Evolutionary conservation across 2,329 filamentous ascomycete genomes (phyloP), one percentile per base, ranked within the genome.

Genomic region (Trichophyton schoenleinii): DNA sequence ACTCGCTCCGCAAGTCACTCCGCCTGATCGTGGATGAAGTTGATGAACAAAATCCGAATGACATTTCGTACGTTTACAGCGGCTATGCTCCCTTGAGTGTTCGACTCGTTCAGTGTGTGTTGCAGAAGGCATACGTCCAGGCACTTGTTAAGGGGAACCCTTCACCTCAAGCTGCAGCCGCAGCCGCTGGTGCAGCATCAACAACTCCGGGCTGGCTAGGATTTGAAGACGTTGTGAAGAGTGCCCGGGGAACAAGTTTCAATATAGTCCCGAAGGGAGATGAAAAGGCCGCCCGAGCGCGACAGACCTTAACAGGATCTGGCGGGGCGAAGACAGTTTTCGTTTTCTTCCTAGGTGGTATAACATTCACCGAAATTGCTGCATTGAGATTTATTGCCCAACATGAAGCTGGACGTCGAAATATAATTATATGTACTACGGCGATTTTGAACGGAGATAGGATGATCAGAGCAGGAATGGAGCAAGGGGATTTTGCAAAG

Each of bases 41-140:
- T 44, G 91, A 95, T 70, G 94, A 99, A 73, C 86, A 94, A 63
- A 88, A 95, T 55, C 94, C 94, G 2, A 89, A 94, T 68, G 94
- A 99, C 68, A 87, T 97, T 64, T 88, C 91, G n/a, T 99, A 99
- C 69, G 91, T 96, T 9, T 99, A 97, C 75, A 95, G 89, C 65
- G 95, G 94, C 59, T 99, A 97, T 71, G 94, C 95, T 3, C 95
- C 94, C 0, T 81, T 99, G 11, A 95, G 89, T 52, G 83, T 97
- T 60, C 86, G 94, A 15, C 82, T 99, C 3, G 87, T 99, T 4
- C 95, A 99, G 73, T 94, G 89, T 70, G 83, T 97, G 58, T 76
- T 99, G 57, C 91, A 97, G 72, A 99, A 99, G 73, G 84, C 89
- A 61, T 88, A 91, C 66, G 78, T 99, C 34, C 78, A 86, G 61